Conservation (phyloP, 176 grass and related monocot species). For the Leersia perrieri region DNA sequence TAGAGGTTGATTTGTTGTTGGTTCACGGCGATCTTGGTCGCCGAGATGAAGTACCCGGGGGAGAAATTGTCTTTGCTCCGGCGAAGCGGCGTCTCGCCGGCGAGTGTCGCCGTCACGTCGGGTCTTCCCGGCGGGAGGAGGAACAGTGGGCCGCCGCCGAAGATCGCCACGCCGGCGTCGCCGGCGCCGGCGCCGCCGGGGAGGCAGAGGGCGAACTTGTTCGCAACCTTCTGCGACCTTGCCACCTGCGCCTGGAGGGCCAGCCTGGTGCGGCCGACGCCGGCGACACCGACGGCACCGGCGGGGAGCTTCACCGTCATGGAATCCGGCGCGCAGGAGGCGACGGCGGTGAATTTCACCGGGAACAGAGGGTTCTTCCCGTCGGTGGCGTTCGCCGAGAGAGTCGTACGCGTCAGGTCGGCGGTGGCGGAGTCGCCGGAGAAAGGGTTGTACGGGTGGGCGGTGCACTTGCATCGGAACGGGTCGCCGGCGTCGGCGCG, state of each 20-base stretch:
- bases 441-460: constrained; percentile 46
- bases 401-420: constrained; percentile 15
- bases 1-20: not conserved
- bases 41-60: constrained; percentile 45
- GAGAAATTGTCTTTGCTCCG: not conserved
- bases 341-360: constrained; percentile 19
- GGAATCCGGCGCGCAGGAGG: constrained; percentile 42
- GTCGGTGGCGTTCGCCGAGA: constrained; percentile 56
- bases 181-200: constrained; percentile 37
- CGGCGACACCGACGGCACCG: constrained; percentile 46
- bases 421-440: not conserved
- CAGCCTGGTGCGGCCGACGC: constrained; percentile 38
- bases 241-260: constrained; percentile 50
- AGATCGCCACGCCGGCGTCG: constrained; percentile 48
- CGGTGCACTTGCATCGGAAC: constrained; percentile 48
- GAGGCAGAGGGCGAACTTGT: constrained; percentile 67
- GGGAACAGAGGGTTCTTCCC: constrained; percentile 45
- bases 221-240: constrained; percentile 27
- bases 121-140: not conserved
- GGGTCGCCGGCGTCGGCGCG: not conserved
- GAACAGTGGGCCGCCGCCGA: constrained; percentile 43
- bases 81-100: constrained; percentile 21
- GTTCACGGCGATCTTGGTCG: constrained; percentile 38
- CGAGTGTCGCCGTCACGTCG: constrained; percentile 19
- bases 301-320: constrained; percentile 29